Percentiles rank a stretch among this genome's conserved stretches.
Evolutionary conservation across 768 basidiomycete species (phyloP).

Genomic region (Mycena metata): DNA sequence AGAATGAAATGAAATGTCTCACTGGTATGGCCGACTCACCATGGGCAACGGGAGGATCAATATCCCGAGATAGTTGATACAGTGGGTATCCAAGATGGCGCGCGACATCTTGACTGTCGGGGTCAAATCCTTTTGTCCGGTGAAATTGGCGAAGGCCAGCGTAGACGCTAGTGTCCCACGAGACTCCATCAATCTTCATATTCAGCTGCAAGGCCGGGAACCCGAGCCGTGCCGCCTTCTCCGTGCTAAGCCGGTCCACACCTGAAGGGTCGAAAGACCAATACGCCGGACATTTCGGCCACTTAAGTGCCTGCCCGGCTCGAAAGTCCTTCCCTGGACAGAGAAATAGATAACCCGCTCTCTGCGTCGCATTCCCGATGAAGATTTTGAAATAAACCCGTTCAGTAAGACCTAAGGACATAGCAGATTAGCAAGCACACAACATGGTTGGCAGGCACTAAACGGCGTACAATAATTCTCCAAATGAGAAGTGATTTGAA

Average conservation of each 20-base stretch:
- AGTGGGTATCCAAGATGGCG: not conserved
- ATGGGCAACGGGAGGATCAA: no score
- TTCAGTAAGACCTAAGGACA: no score
- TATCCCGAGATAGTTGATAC: not conserved
- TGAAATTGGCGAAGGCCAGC: slow-evolving; percentile 10
- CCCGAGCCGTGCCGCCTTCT: slow-evolving; percentile 1
- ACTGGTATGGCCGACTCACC: no score
- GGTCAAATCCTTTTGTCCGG: slow-evolving; percentile 16
- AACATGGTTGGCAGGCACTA: no score
- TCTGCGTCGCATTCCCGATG: no score
- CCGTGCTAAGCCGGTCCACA: not conserved
- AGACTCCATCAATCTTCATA: not conserved
- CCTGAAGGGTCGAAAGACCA: slow-evolving; percentile 13
- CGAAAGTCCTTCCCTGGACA: not conserved
- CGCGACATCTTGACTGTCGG: slow-evolving; percentile 14
- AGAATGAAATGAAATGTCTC: no score
- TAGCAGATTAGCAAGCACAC: not conserved
- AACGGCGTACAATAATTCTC: slow-evolving; percentile 17
- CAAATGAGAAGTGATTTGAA: not conserved
- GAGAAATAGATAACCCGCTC: not conserved
- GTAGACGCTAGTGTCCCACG: slow-evolving; percentile 8
- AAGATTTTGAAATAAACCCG: no score
- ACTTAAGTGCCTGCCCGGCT: not conserved
- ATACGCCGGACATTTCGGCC: slow-evolving; percentile 11
- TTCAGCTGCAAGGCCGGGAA: not conserved